Evolutionary conservation across 1,284 basidiomycete species (phyloP).

Genomic region (Ganoderma sp.): DNA sequence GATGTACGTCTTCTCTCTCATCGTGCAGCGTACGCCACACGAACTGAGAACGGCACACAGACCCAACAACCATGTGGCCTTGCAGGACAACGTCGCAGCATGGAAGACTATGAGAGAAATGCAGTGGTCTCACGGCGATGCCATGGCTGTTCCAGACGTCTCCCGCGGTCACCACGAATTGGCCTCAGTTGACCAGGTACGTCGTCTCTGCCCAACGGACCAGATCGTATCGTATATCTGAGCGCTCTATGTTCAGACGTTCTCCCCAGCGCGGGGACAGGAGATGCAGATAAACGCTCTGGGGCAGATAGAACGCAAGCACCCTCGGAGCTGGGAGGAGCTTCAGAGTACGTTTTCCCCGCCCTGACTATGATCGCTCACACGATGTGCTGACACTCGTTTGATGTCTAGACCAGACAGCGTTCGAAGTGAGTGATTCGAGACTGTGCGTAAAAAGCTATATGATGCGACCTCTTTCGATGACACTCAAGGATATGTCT

Average conservation of each 20-base stretch:
- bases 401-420: slow-evolving; percentile 27
- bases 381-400: not conserved
- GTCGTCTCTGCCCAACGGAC: slow-evolving; percentile 12
- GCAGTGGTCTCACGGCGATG: slow-evolving; percentile 37
- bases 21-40: slow-evolving; percentile 1
- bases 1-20: slow-evolving; percentile 24
- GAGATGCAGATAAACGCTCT: slow-evolving; percentile 38
- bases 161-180: slow-evolving; percentile 31
- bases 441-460: slow-evolving; percentile 31
- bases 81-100: slow-evolving; percentile 34
- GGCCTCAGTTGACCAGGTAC: slow-evolving; percentile 35
- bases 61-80: slow-evolving; percentile 32
- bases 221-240: not conserved
- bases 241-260: slow-evolving; percentile 28
- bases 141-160: slow-evolving; percentile 32
- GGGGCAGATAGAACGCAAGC: slow-evolving; percentile 38
- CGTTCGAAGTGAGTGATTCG: slow-evolving; percentile 36
- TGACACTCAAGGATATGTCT: slow-evolving; percentile 39
- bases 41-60: slow-evolving; percentile 22
- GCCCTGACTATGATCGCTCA: slow-evolving; percentile 1
- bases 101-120: slow-evolving; percentile 39
- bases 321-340: slow-evolving; percentile 41
- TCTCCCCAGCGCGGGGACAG: slow-evolving; percentile 31
- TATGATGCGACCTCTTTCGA: slow-evolving; percentile 30
- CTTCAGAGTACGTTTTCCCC: slow-evolving; percentile 35